Evolutionary conservation across 306 rosid species (phyloP), one percentile per base, ranked within the genome.

Genomic region (Alnus rubra): DNA sequence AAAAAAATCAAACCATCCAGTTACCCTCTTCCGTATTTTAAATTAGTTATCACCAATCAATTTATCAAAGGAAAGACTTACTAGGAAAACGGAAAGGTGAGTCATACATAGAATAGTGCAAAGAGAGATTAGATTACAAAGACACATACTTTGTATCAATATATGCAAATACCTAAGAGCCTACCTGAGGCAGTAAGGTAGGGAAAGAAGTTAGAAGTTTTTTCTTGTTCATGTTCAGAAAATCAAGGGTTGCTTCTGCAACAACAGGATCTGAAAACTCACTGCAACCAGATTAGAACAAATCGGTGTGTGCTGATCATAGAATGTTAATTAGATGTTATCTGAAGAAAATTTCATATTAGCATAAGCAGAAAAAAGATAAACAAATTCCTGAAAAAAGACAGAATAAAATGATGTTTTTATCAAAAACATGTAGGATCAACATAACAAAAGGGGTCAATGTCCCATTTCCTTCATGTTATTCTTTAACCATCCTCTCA

Each of bases 191-290:
- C 82, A 95, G 86, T 76, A 95, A 80, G 79, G 89, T 88, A 58
- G 96, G 98, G 78, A 95, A 95, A 76, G 93, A 79, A 9, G 86
- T 87, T 44, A 79, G 70, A 78, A 95, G 84, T 78, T 91, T 95
- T 81, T 90, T 91, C 86, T 81, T 87, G 90, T 91, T 92, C 81
- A 48, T 54, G 83, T 88, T 82, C 76, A 95, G 86, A 90, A 95
- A 92, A 35, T 91, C 96, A 73, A 95, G 85, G 30, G 90, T 90
- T 77, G 93, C 91, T 87, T 87, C 96, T 28, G 98, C 98, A 4
- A 95, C 96, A 79, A 78, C 86, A 68, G 97, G 96, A 84, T 95
- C 97, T 67, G 98, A 93, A 83, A 95, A 95, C 87, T 95, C 98
- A 88, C 97, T 95, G 89, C 82, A 91, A 74, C 11, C 71, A 74